Base-by-base conservation (phyloP, 108 stramenopile genomes). In the Pseudonitzschia pungens region DNA sequence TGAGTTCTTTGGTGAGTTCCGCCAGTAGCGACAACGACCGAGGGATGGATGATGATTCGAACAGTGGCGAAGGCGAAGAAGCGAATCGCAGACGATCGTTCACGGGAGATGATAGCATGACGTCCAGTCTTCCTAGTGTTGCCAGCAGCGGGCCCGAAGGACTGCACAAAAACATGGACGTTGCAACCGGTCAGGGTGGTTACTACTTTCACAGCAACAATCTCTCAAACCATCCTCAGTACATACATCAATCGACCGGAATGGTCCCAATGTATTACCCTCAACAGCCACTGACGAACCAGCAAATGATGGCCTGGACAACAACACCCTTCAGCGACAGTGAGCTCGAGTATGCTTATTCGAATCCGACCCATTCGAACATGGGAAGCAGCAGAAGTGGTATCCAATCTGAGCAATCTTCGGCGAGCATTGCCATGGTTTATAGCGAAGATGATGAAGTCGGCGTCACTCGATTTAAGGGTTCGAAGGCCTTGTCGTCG, bases 1-100 rank as follows among this genome's bases (percentile, higher is more conserved):
- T 81, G 20, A 82, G 81, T 72, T 83, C 81, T 26, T 53, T 86
- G 12, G 81, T 86, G 20, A 83, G 74, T 58, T 72, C 77, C 18
- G 70, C 28, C 40, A 73, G 72, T 31, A 83, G 77, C 40, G 69
- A 54, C 51, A 62, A 63, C 33, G 4, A 55, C 54, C 2, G 45
- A 18, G 45, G 18, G 10, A 18, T 48, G 16, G 71, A 63, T 57
- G 69, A 80, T 26, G 69, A 63, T 16, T 26, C 18, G 11, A 32
- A 43, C 0, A 16, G 20, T 15, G 56, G 54, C 1, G 22, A 42
- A 0, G 45, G 48, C 41, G 33, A 21, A 48, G 40, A 26, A 10
- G 42, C 70, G 8, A 62, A 62, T 62, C 60, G 60, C 58, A 45
- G 71, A 45, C 71, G 57, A 74, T 24, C 64, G 2, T 42, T 28